Evolutionary conservation across 495 filamentous ascomycete genomes (phyloP), one percentile per base, ranked within the genome.

Genomic region (Aspergillus affinis): DNA sequence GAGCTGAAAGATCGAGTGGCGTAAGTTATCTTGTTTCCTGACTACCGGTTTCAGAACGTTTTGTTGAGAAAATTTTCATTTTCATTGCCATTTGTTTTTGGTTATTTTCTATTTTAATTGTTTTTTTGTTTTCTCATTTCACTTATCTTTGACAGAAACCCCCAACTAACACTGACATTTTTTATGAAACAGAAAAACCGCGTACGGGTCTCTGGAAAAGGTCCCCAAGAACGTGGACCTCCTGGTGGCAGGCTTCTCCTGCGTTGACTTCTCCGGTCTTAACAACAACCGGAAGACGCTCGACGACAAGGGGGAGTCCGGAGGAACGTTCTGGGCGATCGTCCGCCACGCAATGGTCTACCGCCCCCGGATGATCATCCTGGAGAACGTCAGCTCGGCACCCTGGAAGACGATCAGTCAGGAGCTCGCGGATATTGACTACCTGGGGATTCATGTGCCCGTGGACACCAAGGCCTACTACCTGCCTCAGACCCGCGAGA

Each of bases 391-490:
- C 5, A 54, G 62, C 2, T 66, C 55, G 41, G 88, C 86, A 0
- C 86, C 86, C 3, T 94, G 90, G 90, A 53, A 64, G 0, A 62
- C 78, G 5, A 85, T 90, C 57, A 68, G 68, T 13, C 48, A 71
- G 0, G 69, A 80, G 23, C 86, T 86, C 70, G 62, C 73, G 0
- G 68, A 73, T 5, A 71, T 84, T 20, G 82, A 79, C 15, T 96
- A 94, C 66, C 63, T 76, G 1, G 77, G 80, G 2, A 60, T 61
- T 6, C 74, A 71, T 15, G 30, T 68, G 6, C 59, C 69, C 6
- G 65, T 90, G 0, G 90, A 96, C 63, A 88, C 86, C 2, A 94
- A 93, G 67, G 65, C 89, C 0, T 93, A 82, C 66, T 92, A 91
- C 51, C 74, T 95, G 3, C 91, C 91, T 0, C 91, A 96, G 44